phyloP scores from a whole-genome alignment of 2,329 filamentous ascomycete species.

The Karstenula rhodostoma region DNA sequence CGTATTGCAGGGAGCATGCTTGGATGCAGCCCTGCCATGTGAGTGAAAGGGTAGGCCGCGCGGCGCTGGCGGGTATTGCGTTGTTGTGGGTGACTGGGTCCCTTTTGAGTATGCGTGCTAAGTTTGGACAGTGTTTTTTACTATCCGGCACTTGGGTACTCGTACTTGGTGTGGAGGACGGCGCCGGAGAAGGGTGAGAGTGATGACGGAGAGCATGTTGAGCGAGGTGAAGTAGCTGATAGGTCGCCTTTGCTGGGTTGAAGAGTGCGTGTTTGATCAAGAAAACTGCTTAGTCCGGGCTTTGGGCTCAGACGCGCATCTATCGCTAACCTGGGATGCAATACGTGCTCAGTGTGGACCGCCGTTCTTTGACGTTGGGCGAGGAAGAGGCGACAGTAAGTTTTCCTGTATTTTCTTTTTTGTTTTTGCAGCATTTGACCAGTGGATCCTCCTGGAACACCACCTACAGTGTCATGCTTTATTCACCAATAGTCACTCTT shows the following conservation, averaged over 20 bases:
- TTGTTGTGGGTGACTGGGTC: slow-evolving; percentile 15
- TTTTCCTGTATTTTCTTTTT: slow-evolving; percentile 20
- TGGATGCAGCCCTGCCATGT: background rate
- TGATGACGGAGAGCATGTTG: background rate
- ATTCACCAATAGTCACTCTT: too few relatives aligned
- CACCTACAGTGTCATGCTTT: too few relatives aligned
- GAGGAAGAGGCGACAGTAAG: slow-evolving; percentile 14
- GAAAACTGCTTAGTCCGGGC: too few relatives aligned
- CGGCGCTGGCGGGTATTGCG: slow-evolving; percentile 13
- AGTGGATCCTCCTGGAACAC: slow-evolving; percentile 10
- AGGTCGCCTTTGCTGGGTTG: background rate
- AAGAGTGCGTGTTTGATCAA: too few relatives aligned
- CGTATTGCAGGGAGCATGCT: background rate
- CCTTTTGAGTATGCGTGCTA: too few relatives aligned
- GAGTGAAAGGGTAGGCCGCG: slow-evolving; percentile 1
- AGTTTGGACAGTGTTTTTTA: slow-evolving; percentile 8
- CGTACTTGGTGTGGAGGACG: slow-evolving; percentile 8
- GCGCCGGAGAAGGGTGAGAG: background rate
- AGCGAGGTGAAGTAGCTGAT: background rate
- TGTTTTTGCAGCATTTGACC: slow-evolving; percentile 17
- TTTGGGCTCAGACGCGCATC: too few relatives aligned
- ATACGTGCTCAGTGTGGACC: too few relatives aligned
- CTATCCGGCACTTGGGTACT: slow-evolving; percentile 14
- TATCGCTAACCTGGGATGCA: too few relatives aligned
- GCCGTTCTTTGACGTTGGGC: too few relatives aligned